Evolutionary conservation across 176 grass and related monocot genomes (phyloP).

Genomic region (Oryza officinalis): DNA sequence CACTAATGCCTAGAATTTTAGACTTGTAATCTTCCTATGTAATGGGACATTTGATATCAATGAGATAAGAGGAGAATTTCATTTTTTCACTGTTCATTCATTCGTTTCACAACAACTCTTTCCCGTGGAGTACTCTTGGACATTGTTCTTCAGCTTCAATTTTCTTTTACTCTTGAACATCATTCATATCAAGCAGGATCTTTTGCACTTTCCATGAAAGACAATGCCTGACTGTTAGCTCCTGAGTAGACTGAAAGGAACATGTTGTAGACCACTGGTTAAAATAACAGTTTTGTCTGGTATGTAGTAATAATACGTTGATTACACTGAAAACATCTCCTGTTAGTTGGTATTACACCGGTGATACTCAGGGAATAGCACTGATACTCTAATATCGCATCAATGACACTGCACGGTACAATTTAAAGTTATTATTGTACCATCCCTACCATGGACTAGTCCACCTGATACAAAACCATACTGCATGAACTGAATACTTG

Average conservation of each 20-base stretch:
- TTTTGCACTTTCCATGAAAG: slow-evolving; percentile 8
- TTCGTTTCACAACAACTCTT: too few relatives aligned
- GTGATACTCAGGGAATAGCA: not conserved
- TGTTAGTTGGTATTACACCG: not conserved
- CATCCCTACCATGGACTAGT: not conserved
- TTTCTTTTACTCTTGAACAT: slow-evolving; percentile 23
- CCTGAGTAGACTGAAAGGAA: not conserved
- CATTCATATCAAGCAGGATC: not conserved
- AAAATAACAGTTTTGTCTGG: not conserved
- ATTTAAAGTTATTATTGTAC: not conserved
- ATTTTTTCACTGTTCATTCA: too few relatives aligned
- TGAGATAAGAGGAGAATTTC: too few relatives aligned
- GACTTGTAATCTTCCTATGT: too few relatives aligned
- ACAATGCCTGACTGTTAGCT: not conserved
- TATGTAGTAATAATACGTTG: not conserved
- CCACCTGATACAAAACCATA: slow-evolving; percentile 1
- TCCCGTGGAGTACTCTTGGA: not conserved
- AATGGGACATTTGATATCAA: too few relatives aligned
- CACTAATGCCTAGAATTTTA: too few relatives aligned
- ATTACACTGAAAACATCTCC: not conserved
- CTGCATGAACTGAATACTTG: not conserved
- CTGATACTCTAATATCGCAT: not conserved
- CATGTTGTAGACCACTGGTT: not conserved
- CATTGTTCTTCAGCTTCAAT: not conserved
- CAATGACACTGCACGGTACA: not conserved